phyloP scores from a whole-genome alignment of 1,139 yeast species.

The Pichia sp. region DNA sequence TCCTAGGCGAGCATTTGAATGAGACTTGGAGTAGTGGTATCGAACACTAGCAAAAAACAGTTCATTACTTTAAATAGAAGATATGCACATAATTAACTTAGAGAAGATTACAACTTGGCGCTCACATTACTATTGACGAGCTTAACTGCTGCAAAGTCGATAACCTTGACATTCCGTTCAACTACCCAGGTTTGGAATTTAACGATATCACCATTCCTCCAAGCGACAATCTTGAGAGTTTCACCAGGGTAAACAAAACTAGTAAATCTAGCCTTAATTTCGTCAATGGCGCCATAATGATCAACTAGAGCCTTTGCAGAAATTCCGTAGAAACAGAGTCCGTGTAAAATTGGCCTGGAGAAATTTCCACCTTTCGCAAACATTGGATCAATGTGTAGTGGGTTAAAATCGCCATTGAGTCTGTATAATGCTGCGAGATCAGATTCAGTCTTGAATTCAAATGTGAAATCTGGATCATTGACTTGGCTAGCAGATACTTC shows the following conservation, averaged over 20 bases:
- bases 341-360: conserved; percentile 85
- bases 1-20: conserved; percentile 50
- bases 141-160: conserved; percentile 84
- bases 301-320: conserved; percentile 71
- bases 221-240: conserved; percentile 70
- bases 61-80: conserved; percentile 1
- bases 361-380: conserved; percentile 89
- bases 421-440: conserved; percentile 90
- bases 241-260: conserved; percentile 97
- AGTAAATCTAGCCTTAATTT: conserved; percentile 85
- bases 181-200: conserved; percentile 79
- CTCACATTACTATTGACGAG: conserved; percentile 23
- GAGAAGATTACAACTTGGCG: conserved; percentile 22
- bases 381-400: conserved; percentile 88
- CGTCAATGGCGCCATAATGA: conserved; percentile 73
- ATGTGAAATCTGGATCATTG: conserved; percentile 57
- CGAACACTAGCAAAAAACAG: conserved; percentile 24
- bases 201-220: conserved; percentile 68
- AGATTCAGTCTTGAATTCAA: conserved; percentile 50
- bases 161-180: conserved; percentile 73
- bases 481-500: conserved; percentile 31
- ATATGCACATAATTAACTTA: too few species aligned
- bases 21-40: conserved; percentile 74
- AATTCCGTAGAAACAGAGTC: conserved; percentile 83
- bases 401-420: conserved; percentile 90